Conservation (phyloP, 2,329 filamentous ascomycete species). For the Furcasterigmium furcatum region DNA sequence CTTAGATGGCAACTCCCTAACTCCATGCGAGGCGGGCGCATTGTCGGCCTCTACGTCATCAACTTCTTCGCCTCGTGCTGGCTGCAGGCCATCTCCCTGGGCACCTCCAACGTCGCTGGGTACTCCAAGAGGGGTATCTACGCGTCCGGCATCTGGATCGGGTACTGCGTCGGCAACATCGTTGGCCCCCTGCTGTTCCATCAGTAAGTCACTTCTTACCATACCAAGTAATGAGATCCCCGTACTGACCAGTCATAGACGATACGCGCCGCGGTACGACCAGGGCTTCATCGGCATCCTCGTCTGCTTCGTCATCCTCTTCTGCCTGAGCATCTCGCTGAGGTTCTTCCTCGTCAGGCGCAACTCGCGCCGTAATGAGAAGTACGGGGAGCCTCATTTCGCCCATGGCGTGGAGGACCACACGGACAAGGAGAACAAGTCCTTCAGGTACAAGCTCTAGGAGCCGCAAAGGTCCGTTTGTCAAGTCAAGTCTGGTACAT, state of each 20-base stretch:
- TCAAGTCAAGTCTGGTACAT: too few relatives aligned
- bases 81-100: constrained; percentile 45
- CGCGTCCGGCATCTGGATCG: constrained; percentile 45
- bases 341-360: not conserved
- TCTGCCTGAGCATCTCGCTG: not conserved
- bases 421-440: constrained; percentile 5
- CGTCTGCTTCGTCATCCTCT: too few relatives aligned
- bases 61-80: constrained; percentile 41
- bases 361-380: not conserved
- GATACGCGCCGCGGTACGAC: not conserved
- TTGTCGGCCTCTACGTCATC: constrained; percentile 47
- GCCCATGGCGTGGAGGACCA: constrained; percentile 2
- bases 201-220: constrained; percentile 30
- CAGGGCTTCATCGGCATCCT: not conserved
- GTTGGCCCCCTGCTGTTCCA: constrained; percentile 39
- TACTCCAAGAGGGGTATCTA: constrained; percentile 47
- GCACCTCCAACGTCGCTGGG: constrained; percentile 47
- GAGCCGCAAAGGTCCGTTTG: too few relatives aligned
- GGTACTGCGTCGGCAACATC: constrained; percentile 46
- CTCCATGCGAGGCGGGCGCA: constrained; percentile 33
- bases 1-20: constrained; percentile 40
- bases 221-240: too few relatives aligned
- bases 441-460: constrained; percentile 3
- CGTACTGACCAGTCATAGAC: too few relatives aligned
- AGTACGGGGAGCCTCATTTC: too few relatives aligned